Evolutionary conservation across 768 basidiomycete species (phyloP).

Genomic region (Pholiota molesta): DNA sequence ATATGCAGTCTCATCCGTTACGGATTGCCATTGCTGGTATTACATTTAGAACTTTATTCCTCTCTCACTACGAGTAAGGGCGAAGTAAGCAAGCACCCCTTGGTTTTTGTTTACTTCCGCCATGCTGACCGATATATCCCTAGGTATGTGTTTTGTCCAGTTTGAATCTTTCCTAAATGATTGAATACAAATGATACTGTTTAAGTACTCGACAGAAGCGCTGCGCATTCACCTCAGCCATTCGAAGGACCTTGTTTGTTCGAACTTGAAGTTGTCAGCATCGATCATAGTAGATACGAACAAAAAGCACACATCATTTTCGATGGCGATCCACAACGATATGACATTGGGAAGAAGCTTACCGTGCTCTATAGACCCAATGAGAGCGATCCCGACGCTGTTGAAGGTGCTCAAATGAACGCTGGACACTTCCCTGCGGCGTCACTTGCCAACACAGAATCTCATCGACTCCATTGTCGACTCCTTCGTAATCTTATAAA

Average conservation of each 20-base stretch:
- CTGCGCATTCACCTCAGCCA: background rate
- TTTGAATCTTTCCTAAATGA: background rate
- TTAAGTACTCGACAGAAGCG: background rate
- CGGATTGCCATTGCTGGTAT: too few relatives aligned
- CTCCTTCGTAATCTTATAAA: too few relatives aligned
- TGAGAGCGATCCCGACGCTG: background rate
- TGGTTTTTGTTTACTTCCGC: too few relatives aligned
- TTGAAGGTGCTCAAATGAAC: too few relatives aligned
- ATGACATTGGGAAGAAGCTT: background rate
- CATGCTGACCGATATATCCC: background rate
- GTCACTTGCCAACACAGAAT: too few relatives aligned
- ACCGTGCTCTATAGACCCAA: background rate
- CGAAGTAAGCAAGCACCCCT: too few relatives aligned
- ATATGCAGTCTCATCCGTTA: too few relatives aligned
- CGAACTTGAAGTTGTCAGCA: background rate
- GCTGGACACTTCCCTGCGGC: too few relatives aligned
- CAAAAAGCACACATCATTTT: background rate
- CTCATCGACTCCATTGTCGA: too few relatives aligned
- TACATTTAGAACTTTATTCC: too few relatives aligned
- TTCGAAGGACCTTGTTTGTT: background rate
- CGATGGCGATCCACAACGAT: background rate
- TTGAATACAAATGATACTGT: background rate
- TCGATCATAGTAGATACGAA: background rate
- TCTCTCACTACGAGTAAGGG: too few relatives aligned
- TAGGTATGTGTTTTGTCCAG: background rate